These are phyloP conservation scores for Pythium guiyangense DNA, from an alignment of 352 stramenopile species.

Conservation along the genomic window DNA sequence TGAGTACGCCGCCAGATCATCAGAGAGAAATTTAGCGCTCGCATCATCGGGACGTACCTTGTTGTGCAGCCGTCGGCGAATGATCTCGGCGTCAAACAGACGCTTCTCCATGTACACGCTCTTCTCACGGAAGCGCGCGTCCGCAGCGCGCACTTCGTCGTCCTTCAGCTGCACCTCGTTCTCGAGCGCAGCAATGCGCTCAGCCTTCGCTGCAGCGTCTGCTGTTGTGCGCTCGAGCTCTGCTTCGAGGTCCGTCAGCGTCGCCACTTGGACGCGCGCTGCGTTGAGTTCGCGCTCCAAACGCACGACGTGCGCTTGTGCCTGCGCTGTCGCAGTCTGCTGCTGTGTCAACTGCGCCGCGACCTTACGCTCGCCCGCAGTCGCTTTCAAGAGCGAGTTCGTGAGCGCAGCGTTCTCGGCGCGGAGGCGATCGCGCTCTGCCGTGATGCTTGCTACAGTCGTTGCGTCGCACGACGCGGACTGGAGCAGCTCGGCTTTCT, in stretches of 20 bases:
- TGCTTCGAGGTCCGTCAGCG: conserved; percentile 32
- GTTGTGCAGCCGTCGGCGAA: conserved; percentile 81
- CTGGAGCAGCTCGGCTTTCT: conserved; percentile 44
- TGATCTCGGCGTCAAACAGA: conserved; percentile 59
- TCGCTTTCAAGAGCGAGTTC: conserved; percentile 15
- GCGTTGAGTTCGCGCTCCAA: conserved; percentile 33
- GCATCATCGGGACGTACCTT: conserved; percentile 33
- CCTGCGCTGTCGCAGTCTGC: conserved; percentile 17
- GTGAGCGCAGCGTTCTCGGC: conserved; percentile 38
- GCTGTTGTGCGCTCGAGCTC: conserved; percentile 29
- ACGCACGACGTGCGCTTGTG: conserved; percentile 22
- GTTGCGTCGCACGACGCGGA: conserved; percentile 31
- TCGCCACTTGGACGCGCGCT: conserved; percentile 18
- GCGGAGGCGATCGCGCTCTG: conserved; percentile 36
- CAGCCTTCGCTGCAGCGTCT: conserved; percentile 28
- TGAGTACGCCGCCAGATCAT: neutral
- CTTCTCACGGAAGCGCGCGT: conserved; percentile 25
- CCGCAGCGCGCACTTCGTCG: conserved; percentile 20
- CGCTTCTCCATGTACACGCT: conserved; percentile 34
- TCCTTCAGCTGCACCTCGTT: conserved; percentile 27
- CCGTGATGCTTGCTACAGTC: conserved; percentile 19
- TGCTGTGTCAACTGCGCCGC: conserved; percentile 20
- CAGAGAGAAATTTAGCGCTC: neutral
- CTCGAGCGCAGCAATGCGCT: conserved; percentile 25
- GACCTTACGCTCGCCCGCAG: conserved; percentile 34